Conservation (phyloP, 1,139 yeast genomes). For the Hanseniaspora gamundiae region DNA sequence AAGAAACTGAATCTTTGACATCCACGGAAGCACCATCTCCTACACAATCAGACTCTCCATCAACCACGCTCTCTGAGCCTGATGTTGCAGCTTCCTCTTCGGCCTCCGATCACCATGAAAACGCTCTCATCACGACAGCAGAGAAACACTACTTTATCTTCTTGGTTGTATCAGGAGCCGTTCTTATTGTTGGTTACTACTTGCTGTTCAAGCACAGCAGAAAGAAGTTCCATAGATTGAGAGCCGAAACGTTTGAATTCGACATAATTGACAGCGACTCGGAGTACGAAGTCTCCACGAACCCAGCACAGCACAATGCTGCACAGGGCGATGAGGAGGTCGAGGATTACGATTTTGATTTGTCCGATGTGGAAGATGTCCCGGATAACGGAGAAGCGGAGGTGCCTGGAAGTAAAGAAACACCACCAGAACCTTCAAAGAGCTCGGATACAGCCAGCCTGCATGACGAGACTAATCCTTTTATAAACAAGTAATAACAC, state of each 20-base stretch:
- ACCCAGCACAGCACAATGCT: background rate
- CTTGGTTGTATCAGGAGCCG: constrained; percentile 47
- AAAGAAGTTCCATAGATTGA: constrained; percentile 43
- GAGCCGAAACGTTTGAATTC: constrained; percentile 67
- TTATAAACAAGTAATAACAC: background rate
- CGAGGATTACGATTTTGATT: constrained; percentile 23
- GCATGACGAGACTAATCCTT: background rate
- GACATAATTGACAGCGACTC: constrained; percentile 56
- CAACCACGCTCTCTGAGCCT: constrained; percentile 3
- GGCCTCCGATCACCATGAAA: constrained; percentile 9
- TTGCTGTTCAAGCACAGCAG: constrained; percentile 33
- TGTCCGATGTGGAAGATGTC: constrained; percentile 20
- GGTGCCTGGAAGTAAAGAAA: background rate
- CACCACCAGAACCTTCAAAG: background rate
- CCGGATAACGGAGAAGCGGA: background rate
- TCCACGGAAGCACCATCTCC: constrained; percentile 2
- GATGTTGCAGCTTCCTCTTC: constrained; percentile 8
- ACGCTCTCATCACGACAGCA: background rate
- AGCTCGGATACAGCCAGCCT: background rate
- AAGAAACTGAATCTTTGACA: background rate
- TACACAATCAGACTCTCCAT: constrained; percentile 1
- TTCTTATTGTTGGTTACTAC: constrained; percentile 41
- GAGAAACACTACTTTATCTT: constrained; percentile 38
- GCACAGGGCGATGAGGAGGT: constrained; percentile 9
- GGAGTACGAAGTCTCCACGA: constrained; percentile 22